phyloP scores from a whole-genome alignment of 2,329 filamentous ascomycete genomes.

The Iodosphaeria phyllophila region DNA sequence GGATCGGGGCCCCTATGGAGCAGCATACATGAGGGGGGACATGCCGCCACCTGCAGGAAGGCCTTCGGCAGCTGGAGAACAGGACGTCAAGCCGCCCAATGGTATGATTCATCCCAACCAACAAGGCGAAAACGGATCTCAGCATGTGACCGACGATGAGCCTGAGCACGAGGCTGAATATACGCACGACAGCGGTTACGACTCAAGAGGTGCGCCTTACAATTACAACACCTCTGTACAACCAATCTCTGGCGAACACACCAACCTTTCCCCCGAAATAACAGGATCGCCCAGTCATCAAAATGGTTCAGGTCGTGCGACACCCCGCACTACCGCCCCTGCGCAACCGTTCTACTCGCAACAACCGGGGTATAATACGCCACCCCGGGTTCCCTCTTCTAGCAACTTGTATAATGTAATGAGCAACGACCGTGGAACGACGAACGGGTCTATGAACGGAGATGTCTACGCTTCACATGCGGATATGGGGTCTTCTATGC shows the following conservation, averaged over 20 bases:
- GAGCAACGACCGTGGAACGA: conserved; percentile 53
- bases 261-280: conserved; percentile 67
- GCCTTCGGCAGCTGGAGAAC: conserved; percentile 39
- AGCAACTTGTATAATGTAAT: conserved; percentile 83
- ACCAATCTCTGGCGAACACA: conserved; percentile 53
- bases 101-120: conserved; percentile 42
- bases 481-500: conserved; percentile 35
- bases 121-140: conserved; percentile 32
- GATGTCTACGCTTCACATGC: conserved; percentile 55
- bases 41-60: conserved; percentile 67
- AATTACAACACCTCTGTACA: conserved; percentile 55
- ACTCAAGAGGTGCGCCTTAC: conserved; percentile 54
- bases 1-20: conserved; percentile 41
- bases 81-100: conserved; percentile 46
- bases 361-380: conserved; percentile 54
- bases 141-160: conserved; percentile 42
- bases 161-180: conserved; percentile 69
- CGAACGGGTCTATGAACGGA: conserved; percentile 44
- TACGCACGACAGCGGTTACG: conserved; percentile 68
- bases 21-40: conserved; percentile 61
- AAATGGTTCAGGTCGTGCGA: conserved; percentile 65
- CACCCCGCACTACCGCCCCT: conserved; percentile 59
- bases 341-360: conserved; percentile 56
- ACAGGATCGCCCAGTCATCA: conserved; percentile 65
- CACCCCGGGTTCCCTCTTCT: conserved; percentile 52